Conservation (phyloP, 2,329 filamentous ascomycete species). For the Xylariaceae sp. region DNA sequence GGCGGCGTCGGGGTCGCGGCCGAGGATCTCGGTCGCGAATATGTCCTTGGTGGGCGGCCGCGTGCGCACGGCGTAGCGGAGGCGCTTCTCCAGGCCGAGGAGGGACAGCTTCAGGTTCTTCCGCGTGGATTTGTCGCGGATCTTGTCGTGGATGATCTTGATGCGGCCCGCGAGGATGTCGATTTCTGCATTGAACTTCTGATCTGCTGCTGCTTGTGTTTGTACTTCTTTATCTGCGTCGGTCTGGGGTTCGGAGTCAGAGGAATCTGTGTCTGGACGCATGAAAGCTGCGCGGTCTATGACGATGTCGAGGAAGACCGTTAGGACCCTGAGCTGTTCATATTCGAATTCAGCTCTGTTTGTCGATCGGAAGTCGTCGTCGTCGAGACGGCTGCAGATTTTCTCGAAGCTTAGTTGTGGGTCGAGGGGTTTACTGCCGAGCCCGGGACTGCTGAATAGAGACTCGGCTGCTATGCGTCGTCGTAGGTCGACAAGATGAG, state of each 20-base stretch:
- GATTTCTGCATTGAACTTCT: slow-evolving; percentile 62
- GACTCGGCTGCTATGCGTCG: slow-evolving; percentile 61
- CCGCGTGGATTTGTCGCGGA: slow-evolving; percentile 70
- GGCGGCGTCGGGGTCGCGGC: slow-evolving; percentile 31
- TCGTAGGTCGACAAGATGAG: slow-evolving; percentile 53
- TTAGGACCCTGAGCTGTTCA: slow-evolving; percentile 56
- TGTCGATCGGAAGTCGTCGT: slow-evolving; percentile 47
- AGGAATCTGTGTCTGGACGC: not conserved
- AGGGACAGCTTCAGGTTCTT: slow-evolving; percentile 73
- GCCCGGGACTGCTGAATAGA: slow-evolving; percentile 47
- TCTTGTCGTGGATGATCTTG: slow-evolving; percentile 53
- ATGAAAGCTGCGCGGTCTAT: slow-evolving; percentile 57
- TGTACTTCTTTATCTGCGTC: slow-evolving; percentile 28
- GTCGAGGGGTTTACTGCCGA: slow-evolving; percentile 39
- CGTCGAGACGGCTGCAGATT: slow-evolving; percentile 42
- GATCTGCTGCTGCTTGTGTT: slow-evolving; percentile 19
- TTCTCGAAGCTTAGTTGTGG: slow-evolving; percentile 38
- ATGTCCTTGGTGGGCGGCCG: slow-evolving; percentile 50
- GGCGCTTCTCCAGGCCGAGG: slow-evolving; percentile 67
- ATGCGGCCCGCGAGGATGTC: slow-evolving; percentile 60
- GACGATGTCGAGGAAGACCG: slow-evolving; percentile 66
- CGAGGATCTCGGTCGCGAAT: slow-evolving; percentile 34
- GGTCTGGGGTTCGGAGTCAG: slow-evolving; percentile 32
- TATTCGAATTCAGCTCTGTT: slow-evolving; percentile 62
- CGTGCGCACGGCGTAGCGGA: slow-evolving; percentile 66